Evolutionary conservation across 352 stramenopile genomes (phyloP), one percentile per base, ranked within the genome.

Genomic region (Phytophthora sojae): DNA sequence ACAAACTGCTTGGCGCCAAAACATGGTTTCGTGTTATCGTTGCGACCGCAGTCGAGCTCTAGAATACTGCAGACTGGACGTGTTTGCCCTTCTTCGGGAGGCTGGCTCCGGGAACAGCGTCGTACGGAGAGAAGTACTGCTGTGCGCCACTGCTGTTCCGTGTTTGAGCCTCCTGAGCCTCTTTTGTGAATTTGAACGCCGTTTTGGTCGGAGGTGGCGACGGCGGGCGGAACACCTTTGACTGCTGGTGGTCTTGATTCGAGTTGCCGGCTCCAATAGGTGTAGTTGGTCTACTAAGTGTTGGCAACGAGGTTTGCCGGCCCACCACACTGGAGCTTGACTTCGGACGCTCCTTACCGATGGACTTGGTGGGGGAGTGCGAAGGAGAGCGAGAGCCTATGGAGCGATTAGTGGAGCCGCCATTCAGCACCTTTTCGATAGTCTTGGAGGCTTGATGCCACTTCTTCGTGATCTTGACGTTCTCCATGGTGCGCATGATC

Each of bases 401-500:
- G 6, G 69, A 73, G 5, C 64, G 70, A n/a, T 77, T 75, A 8
- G 30, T 68, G 1, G 67, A 61, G 0, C 77, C 77, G 21, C 83
- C 79, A 23, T 75, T 77, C 1, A 94, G 85, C 42, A 94, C 86
- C 42, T 92, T 81, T 61, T 88, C 84, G 37, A 95, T 92, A 9
- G 81, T 92, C 61, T 93, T 93, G 39, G 83, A 90, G 11, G 88
- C 86, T 68, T 93, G 75, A 54, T 79, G 83, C 88, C 88, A 95
- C 59, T 94, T 93, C 64, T 95, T 95, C n/a, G 88, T 95, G 75
- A 93, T 91, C 71, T 93, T 94, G 67, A 93, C 88, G 32, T 87
- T 85, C 66, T 97, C 90, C 88, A 98, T 97, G 2, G 91, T 95
- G 39, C 85, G 76, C 72, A 96, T 81, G 64, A 98, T 96, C 11